A percentile compares a stretch with the other conserved stretches of the same genome.
phyloP scores from a whole-genome alignment of 495 filamentous ascomycete species.

The Aspergillus bridgeri region DNA sequence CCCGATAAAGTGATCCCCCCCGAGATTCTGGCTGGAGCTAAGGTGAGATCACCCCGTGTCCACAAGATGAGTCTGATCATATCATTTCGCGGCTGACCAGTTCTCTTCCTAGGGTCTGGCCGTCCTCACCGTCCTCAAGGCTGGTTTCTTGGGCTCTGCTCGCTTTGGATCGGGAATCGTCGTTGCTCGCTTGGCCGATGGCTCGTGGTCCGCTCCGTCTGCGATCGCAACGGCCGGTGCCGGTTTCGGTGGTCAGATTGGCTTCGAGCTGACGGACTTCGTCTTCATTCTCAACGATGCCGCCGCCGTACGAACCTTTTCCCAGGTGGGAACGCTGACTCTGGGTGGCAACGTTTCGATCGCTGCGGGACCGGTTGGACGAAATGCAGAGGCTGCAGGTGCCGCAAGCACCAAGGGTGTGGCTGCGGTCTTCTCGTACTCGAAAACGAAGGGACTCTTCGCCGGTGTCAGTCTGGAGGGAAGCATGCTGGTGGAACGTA shows the following conservation, averaged over 20 bases:
- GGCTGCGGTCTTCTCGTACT: constrained; percentile 91
- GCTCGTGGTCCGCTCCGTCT: constrained; percentile 88
- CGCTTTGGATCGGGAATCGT: constrained; percentile 93
- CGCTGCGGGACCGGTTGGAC: constrained; percentile 86
- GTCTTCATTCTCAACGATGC: constrained; percentile 98
- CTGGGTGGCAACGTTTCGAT: constrained; percentile 96
- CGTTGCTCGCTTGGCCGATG: constrained; percentile 87
- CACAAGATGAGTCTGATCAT: too few relatives aligned
- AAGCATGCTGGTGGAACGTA: constrained; percentile 82
- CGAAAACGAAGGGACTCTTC: constrained; percentile 95
- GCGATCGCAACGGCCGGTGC: constrained; percentile 89
- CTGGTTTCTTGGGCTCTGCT: constrained; percentile 88
- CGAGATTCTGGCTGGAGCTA: constrained; percentile 81
- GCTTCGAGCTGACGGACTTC: constrained; percentile 96
- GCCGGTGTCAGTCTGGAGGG: constrained; percentile 94
- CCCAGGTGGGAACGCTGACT: constrained; percentile 84
- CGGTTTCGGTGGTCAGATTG: constrained; percentile 95
- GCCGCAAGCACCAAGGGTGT: constrained; percentile 88
- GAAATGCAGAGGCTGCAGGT: constrained; percentile 95
- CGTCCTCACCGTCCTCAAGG: constrained; percentile 92
- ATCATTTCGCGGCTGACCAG: constrained; percentile 10
- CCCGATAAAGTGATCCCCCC: constrained; percentile 98
- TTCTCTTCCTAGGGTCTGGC: constrained; percentile 69
- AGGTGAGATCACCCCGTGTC: constrained; percentile 68
- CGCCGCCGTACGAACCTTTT: constrained; percentile 88